Evolutionary conservation across 305 asterid genomes (phyloP), one percentile per base, ranked within the genome.

Genomic region (Fraxinus angustifolia): DNA sequence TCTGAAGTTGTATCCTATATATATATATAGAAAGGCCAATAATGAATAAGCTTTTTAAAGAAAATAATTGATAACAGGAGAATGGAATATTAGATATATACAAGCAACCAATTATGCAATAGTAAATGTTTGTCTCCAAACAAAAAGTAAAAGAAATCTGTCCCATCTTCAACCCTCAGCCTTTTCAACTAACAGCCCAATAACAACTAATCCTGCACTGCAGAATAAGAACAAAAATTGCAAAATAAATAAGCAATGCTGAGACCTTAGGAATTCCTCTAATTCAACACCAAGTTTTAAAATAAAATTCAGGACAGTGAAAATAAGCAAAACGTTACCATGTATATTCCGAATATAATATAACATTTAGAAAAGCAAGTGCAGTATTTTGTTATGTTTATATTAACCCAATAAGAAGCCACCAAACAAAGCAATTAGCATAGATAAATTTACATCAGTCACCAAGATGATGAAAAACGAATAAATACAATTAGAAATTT

Each of bases 1-100:
- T 93, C 99, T 30, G 91, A 82, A 82, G 78, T 6, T 71, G 60
- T 6, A 62, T 85, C 84, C 90, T 87, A 53, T 53, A 53, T 53
- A 17, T 53, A 53, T 53, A 78, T 87, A 76, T 68, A 78, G 76
- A 62, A 81, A 26, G 67, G 62, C 67, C 82, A 70, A 56, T 77
- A 60, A 62, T 45, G 72, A 80, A 76, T 80, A 78, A 85, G 84
- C 35, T 81, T 80, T 67, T 72, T 50, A 3, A 21, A 19, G n/a
- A 81, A 79, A 53, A 79, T 19, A 73, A 73, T 33, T 26, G 60
- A 82, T 58, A 35, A 79, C 80, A 28, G 80, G 75, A 42, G 38
- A 65, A 77, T 53, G 31, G 19, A 78, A 75, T 53, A 45, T 45
- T 28, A 30, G 28, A 58, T 36, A 78, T 72, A 48, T 28, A 67